Base-by-base conservation (phyloP, 1,284 basidiomycete species). In the Sanghuangporus sanghuang region DNA sequence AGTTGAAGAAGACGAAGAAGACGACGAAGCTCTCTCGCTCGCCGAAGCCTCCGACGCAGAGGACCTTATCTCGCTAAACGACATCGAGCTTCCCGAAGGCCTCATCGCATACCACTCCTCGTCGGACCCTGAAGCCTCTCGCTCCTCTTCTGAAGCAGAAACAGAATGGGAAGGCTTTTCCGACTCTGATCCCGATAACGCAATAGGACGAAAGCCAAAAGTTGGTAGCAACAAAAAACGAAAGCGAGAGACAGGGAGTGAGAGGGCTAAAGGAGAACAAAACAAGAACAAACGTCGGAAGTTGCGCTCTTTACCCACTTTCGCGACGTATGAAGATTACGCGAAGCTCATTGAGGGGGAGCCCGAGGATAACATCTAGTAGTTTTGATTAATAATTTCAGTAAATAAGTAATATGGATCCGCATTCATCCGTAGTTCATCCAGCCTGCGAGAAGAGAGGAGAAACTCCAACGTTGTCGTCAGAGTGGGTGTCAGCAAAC, bases 311-410 rank as follows among this genome's bases (percentile, higher is more conserved):
- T 72, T 95, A 69, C 95, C 95, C 1, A 91, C 89, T 36, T 98
- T 99, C 71, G 96, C 93, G 1, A 92, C 87, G 72, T 96, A 96
- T 68, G 96, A 98, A 67, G 96, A 98, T 69, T 99, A 97, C 71
- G 92, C 92, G 56, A 90, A 86, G 75, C 82, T 98, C 80, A 95
- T 98, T 67, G 95, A 96, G 72, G 90, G 89, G 64, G 90, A 80
- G 21, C 83, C 85, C 16, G 90, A 92, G 75, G 90, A 92, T 70
- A 55, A 65, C 48, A 65, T 65, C 16, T 65, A 52, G 32, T 38
- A 12, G 38, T 9, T 42, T 42, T 9, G 16, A 42, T 11, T 42
- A 3, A 11, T 42, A 3, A 11, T 16, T 16, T 16, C 9, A 3
- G 40, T 11, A 16, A 23, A 23, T 23, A 23, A 32, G 27, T 32